Percentiles rank a stretch among this genome's conserved stretches.
phyloP scores from a whole-genome alignment of 768 basidiomycete genomes.

The Tylopilus sp. region DNA sequence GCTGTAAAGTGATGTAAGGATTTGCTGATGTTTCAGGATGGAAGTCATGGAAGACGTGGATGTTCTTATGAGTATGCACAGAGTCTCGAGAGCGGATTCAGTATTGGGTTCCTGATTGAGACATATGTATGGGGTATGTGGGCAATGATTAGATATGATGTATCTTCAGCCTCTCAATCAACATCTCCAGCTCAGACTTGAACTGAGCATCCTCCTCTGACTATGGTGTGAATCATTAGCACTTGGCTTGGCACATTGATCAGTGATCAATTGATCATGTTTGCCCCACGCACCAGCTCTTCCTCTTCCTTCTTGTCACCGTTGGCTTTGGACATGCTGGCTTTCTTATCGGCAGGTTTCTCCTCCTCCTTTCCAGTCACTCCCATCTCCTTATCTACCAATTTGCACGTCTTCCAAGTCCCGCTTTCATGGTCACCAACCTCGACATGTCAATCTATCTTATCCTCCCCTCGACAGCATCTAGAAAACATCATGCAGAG shows the following conservation, averaged over 20 bases:
- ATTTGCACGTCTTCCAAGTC: constrained; percentile 88
- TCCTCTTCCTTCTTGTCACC: constrained; percentile 59
- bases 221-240: constrained; percentile 37
- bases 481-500: constrained; percentile 29
- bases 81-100: constrained; percentile 83
- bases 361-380: constrained; percentile 64
- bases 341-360: constrained; percentile 44
- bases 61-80: constrained; percentile 91
- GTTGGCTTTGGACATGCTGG: constrained; percentile 53
- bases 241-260: neutral
- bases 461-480: constrained; percentile 40
- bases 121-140: constrained; percentile 10
- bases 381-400: constrained; percentile 97
- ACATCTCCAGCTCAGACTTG: constrained; percentile 94
- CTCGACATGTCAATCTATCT: constrained; percentile 90
- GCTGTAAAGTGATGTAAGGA: too few relatives aligned
- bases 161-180: constrained; percentile 91
- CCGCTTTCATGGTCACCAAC: constrained; percentile 93
- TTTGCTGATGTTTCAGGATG: too few relatives aligned
- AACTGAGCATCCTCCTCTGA: constrained; percentile 95
- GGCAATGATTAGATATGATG: constrained; percentile 18
- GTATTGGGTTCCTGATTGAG: constrained; percentile 77
- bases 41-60: constrained; percentile 99
- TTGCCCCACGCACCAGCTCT: constrained; percentile 62
- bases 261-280: too few relatives aligned